phyloP scores from a whole-genome alignment of 305 asterid genomes.

The Fraxinus greggii region DNA sequence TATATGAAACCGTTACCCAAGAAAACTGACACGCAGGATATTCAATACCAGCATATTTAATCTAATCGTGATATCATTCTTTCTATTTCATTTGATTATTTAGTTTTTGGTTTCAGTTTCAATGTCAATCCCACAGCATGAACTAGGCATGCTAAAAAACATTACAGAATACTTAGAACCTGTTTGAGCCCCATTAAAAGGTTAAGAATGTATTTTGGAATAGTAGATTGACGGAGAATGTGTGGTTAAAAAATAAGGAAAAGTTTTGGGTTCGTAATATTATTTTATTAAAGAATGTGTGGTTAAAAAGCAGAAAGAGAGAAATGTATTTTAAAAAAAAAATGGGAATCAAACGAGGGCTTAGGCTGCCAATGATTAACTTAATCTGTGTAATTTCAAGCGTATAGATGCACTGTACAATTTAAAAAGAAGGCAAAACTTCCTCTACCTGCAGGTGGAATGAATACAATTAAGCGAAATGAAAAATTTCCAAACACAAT shows the following conservation, averaged over 20 bases:
- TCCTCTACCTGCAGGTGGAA: background rate
- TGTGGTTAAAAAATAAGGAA: too few relatives aligned
- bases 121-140: background rate
- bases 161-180: background rate
- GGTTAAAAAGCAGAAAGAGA: too few relatives aligned
- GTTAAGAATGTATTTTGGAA: too few relatives aligned
- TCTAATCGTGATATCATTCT: background rate
- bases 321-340: too few relatives aligned
- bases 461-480: background rate
- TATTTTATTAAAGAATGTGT: too few relatives aligned
- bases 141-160: background rate
- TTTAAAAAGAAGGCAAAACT: background rate
- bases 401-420: background rate
- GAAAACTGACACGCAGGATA: background rate
- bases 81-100: background rate
- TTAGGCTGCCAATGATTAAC: background rate
- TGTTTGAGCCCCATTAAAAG: too few relatives aligned
- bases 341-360: too few relatives aligned
- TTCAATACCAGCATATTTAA: background rate
- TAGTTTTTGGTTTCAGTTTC: conserved; percentile 1
- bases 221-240: too few relatives aligned
- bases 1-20: background rate
- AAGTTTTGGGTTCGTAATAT: too few relatives aligned
- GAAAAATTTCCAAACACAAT: conserved; percentile 15
- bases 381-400: background rate